Evolutionary conservation across 1,284 basidiomycete species (phyloP).

Genomic region (Xanthoconium separans): DNA sequence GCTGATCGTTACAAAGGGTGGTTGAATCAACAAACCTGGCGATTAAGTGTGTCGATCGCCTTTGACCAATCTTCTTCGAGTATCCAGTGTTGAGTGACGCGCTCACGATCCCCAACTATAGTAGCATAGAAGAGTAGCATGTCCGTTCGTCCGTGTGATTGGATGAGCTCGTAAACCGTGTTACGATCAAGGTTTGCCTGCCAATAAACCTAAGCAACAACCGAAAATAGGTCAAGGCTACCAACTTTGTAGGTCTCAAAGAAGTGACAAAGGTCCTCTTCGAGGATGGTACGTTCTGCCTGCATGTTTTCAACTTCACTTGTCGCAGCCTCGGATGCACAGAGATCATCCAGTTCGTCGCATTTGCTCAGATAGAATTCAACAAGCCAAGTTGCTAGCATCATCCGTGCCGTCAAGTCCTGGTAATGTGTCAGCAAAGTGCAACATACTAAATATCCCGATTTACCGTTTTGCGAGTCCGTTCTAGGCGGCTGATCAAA

Average conservation of each 20-base stretch:
- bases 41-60: conserved; percentile 84
- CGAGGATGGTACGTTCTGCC: conserved; percentile 80
- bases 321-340: conserved; percentile 80
- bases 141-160: conserved; percentile 90
- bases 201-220: neutral
- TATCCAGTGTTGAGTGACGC: conserved; percentile 92
- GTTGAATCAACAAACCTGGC: conserved; percentile 59
- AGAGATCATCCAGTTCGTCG: conserved; percentile 91
- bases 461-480: conserved; percentile 73
- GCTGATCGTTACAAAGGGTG: neutral
- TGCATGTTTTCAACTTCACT: conserved; percentile 86
- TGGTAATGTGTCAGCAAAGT: conserved; percentile 31
- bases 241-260: conserved; percentile 87
- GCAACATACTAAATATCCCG: neutral
- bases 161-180: conserved; percentile 90
- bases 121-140: conserved; percentile 91
- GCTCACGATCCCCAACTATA: conserved; percentile 77
- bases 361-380: conserved; percentile 98
- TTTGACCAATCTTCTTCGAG: conserved; percentile 90
- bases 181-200: conserved; percentile 81
- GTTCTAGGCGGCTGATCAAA: conserved; percentile 83
- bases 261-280: conserved; percentile 92
- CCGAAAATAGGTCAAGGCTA: neutral
- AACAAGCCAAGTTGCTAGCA: conserved; percentile 98
- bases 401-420: conserved; percentile 94